Conservation (phyloP, 1,139 yeast species). For the Kurtzmaniella quercitrusa region DNA sequence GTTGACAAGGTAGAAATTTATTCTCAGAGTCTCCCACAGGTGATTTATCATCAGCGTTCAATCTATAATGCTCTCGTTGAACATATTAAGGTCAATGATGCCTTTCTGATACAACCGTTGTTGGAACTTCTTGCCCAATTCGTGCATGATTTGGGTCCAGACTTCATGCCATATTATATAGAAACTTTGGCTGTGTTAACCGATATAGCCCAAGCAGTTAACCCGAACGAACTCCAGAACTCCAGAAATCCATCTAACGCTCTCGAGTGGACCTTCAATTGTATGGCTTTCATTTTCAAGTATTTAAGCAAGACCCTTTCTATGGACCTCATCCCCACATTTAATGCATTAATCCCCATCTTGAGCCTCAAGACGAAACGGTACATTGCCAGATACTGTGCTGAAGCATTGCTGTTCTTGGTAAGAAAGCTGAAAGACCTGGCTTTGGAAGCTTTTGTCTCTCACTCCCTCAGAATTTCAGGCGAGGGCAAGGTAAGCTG, state of each 20-base stretch:
- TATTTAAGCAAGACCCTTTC: constrained; percentile 66
- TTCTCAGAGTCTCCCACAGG: constrained; percentile 73
- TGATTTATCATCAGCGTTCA: constrained; percentile 62
- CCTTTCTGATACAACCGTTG: constrained; percentile 73
- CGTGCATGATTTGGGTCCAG: constrained; percentile 90
- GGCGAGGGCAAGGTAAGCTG: constrained; percentile 34
- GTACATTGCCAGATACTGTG: constrained; percentile 76
- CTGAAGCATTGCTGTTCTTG: constrained; percentile 85
- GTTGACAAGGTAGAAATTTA: constrained; percentile 49
- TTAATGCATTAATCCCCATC: constrained; percentile 60
- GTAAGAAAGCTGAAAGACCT: constrained; percentile 62
- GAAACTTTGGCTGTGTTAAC: constrained; percentile 50
- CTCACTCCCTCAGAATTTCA: constrained; percentile 35
- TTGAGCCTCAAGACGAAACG: constrained; percentile 50
- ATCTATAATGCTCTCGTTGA: constrained; percentile 54
- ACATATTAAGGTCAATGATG: constrained; percentile 56
- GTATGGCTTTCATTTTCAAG: constrained; percentile 85
- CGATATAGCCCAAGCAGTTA: constrained; percentile 42
- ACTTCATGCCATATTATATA: constrained; percentile 69
- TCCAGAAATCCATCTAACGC: constrained; percentile 53
- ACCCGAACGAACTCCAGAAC: constrained; percentile 44
- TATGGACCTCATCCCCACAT: constrained; percentile 64
- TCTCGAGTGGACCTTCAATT: constrained; percentile 80
- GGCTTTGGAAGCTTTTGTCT: constrained; percentile 44
- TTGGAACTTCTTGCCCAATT: constrained; percentile 80